phyloP scores from a whole-genome alignment of 352 stramenopile species.

The Phytophthora vignae region DNA sequence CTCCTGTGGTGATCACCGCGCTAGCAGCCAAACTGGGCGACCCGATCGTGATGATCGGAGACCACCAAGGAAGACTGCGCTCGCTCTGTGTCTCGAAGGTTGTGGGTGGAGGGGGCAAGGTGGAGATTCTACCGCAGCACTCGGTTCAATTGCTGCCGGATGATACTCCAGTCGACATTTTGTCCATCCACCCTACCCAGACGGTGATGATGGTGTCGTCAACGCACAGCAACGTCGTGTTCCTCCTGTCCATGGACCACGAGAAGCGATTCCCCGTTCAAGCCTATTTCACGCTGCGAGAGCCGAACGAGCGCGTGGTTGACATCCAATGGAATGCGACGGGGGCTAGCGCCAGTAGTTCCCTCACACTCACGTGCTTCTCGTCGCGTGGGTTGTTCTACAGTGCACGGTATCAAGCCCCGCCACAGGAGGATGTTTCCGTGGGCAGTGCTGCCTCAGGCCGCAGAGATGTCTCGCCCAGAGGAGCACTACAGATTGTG shows the following conservation, averaged over 20 bases:
- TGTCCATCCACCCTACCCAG: slow-evolving; percentile 70
- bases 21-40: slow-evolving; percentile 57
- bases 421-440: slow-evolving; percentile 30
- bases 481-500: slow-evolving; percentile 36
- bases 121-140: slow-evolving; percentile 76
- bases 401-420: slow-evolving; percentile 45
- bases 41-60: slow-evolving; percentile 68
- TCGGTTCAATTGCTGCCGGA: slow-evolving; percentile 52
- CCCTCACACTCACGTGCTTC: slow-evolving; percentile 65
- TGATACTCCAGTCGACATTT: slow-evolving; percentile 51
- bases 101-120: slow-evolving; percentile 45
- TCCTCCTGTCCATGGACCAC: slow-evolving; percentile 75
- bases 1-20: slow-evolving; percentile 51
- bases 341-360: slow-evolving; percentile 29
- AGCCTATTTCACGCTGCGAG: slow-evolving; percentile 58
- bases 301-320: slow-evolving; percentile 48
- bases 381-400: slow-evolving; percentile 63
- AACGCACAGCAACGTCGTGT: slow-evolving; percentile 50
- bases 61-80: slow-evolving; percentile 67
- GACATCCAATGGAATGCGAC: slow-evolving; percentile 70
- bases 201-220: slow-evolving; percentile 63
- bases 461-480: slow-evolving; percentile 26
- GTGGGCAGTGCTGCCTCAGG: slow-evolving; percentile 19
- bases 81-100: slow-evolving; percentile 62
- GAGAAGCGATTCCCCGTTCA: slow-evolving; percentile 72